Evolutionary conservation across 495 filamentous ascomycete genomes (phyloP).

Genomic region (Penicillium bialowiezense): DNA sequence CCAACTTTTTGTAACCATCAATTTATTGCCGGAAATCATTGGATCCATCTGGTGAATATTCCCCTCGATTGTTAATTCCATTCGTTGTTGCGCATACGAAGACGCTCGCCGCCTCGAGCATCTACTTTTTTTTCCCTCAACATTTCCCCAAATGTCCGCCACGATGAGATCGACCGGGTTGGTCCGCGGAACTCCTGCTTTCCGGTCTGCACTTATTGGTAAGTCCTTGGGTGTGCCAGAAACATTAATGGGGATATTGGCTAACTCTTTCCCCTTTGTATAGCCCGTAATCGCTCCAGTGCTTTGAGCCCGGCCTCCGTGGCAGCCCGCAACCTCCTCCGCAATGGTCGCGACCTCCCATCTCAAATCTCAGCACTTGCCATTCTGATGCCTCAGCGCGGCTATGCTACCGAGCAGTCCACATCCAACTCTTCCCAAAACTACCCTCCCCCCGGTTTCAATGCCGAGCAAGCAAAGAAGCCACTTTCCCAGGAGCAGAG

Average conservation of each 20-base stretch:
- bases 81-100: slow-evolving; percentile 24
- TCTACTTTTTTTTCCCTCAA: slow-evolving; percentile 22
- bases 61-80: not conserved
- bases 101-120: slow-evolving; percentile 30
- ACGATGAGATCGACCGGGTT: slow-evolving; percentile 43
- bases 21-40: not conserved
- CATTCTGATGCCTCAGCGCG: slow-evolving; percentile 61
- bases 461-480: slow-evolving; percentile 85
- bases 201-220: slow-evolving; percentile 35
- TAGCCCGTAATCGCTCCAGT: slow-evolving; percentile 37
- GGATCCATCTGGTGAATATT: slow-evolving; percentile 9
- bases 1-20: slow-evolving; percentile 9
- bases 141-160: slow-evolving; percentile 42
- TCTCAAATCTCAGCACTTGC: slow-evolving; percentile 61
- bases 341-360: slow-evolving; percentile 55
- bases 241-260: not conserved
- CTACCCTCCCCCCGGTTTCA: slow-evolving; percentile 90
- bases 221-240: not conserved
- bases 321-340: slow-evolving; percentile 50
- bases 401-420: slow-evolving; percentile 70
- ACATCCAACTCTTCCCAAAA: slow-evolving; percentile 53
- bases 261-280: slow-evolving; percentile 8
- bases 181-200: slow-evolving; percentile 37
- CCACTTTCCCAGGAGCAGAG: slow-evolving; percentile 57
- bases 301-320: slow-evolving; percentile 35